Percentiles rank a stretch among this genome's conserved stretches.
Conservation (phyloP, 352 stramenopile species). For the Thraustochytrium sp. region DNA sequence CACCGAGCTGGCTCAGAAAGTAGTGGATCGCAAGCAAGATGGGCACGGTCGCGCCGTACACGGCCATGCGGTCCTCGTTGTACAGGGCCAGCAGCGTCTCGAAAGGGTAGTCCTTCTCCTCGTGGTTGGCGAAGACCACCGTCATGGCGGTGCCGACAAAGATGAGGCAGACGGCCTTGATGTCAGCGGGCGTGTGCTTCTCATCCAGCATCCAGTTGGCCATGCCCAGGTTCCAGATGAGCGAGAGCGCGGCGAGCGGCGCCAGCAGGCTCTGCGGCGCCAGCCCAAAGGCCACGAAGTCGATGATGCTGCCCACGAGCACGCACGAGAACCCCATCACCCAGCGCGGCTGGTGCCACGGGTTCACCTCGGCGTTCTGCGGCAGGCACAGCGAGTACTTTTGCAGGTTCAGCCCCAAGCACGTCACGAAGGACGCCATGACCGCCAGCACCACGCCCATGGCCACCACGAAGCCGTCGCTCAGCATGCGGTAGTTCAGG, state of each 20-base stretch:
- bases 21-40: conserved; percentile 59
- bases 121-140: conserved; percentile 76
- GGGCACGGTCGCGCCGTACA: conserved; percentile 33
- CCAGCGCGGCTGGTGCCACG: conserved; percentile 68
- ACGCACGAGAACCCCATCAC: conserved; percentile 74
- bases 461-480: conserved; percentile 35
- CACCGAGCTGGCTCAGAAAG: conserved; percentile 62
- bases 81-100: conserved; percentile 63
- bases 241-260: conserved; percentile 71
- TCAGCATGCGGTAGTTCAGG: conserved; percentile 30
- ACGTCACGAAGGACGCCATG: conserved; percentile 25
- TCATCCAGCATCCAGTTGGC: conserved; percentile 79
- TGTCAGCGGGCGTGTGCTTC: conserved; percentile 68
- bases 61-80: conserved; percentile 71
- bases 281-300: conserved; percentile 84
- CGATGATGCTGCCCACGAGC: conserved; percentile 68
- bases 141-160: conserved; percentile 76
- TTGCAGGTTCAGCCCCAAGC: conserved; percentile 42
- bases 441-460: conserved; percentile 26
- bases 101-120: conserved; percentile 43
- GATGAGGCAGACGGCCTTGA: conserved; percentile 75
- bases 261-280: conserved; percentile 78
- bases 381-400: conserved; percentile 40
- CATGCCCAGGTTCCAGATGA: conserved; percentile 85
- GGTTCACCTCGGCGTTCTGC: conserved; percentile 14